Percentiles rank a stretch among this genome's conserved stretches.
Evolutionary conservation across 768 basidiomycete species (phyloP).

Genomic region (Pisolithus microcarpus): DNA sequence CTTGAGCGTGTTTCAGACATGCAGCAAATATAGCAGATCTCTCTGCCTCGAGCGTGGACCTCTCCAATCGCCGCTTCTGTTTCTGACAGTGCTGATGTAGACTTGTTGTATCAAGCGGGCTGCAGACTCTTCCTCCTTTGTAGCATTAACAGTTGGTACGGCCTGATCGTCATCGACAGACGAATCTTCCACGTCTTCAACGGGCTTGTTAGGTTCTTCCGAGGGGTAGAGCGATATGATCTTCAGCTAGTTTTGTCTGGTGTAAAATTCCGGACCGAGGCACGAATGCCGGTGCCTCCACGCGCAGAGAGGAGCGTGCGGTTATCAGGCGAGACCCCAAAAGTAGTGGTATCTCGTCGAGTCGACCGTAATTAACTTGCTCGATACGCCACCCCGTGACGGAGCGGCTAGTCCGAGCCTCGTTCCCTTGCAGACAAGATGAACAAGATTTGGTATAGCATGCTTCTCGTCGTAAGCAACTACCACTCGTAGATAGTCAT

Average conservation of each 20-base stretch:
- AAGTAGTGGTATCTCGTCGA: slow-evolving; percentile 25
- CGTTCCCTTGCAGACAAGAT: slow-evolving; percentile 6
- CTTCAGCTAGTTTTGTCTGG: background rate
- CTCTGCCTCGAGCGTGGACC: slow-evolving; percentile 13
- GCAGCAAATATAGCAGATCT: slow-evolving; percentile 18
- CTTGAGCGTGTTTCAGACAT: slow-evolving; percentile 23
- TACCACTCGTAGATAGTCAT: slow-evolving; percentile 9
- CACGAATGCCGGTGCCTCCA: slow-evolving; percentile 14
- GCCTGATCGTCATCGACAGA: too few species aligned
- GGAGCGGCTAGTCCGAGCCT: background rate
- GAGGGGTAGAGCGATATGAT: background rate
- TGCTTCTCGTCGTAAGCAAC: too few species aligned
- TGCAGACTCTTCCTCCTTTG: slow-evolving; percentile 1
- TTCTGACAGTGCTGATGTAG: slow-evolving; percentile 5
- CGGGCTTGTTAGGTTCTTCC: too few species aligned
- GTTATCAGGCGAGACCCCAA: slow-evolving; percentile 13
- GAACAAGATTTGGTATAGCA: too few species aligned
- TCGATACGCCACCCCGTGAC: slow-evolving; percentile 16
- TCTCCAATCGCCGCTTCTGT: slow-evolving; percentile 5
- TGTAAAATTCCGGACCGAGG: slow-evolving; percentile 2
- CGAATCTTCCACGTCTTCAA: too few species aligned
- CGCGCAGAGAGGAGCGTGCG: slow-evolving; percentile 11
- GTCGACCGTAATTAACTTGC: slow-evolving; percentile 24
- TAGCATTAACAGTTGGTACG: too few species aligned
- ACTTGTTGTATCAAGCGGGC: slow-evolving; percentile 18